These are phyloP conservation scores for Trypanosoma scelopori DNA, from an alignment of 208 protist genomes.

Conservation along the genomic window DNA sequence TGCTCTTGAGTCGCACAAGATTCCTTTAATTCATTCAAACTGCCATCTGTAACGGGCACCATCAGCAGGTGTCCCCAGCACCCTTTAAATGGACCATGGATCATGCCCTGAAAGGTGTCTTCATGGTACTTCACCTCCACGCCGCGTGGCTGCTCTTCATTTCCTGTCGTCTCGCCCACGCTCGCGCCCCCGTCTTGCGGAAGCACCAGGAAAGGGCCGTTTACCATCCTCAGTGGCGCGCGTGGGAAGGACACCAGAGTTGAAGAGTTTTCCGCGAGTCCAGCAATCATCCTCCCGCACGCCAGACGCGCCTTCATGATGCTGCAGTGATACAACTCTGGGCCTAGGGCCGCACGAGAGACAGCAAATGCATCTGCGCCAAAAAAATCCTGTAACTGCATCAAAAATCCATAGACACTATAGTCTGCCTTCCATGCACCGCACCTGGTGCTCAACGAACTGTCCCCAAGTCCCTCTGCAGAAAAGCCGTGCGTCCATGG, in stretches of 20 bases:
- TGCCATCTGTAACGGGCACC: neutral
- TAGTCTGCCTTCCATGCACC: slow-evolving; percentile 30
- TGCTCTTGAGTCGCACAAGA: neutral
- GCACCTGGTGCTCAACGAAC: neutral
- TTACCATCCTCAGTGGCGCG: slow-evolving; percentile 7
- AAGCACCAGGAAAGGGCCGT: slow-evolving; percentile 13
- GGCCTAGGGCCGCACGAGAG: slow-evolving; percentile 28
- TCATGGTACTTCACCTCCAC: slow-evolving; percentile 1
- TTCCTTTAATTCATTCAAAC: neutral
- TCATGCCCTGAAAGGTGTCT: neutral
- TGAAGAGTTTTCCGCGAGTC: neutral
- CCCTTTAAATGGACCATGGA: slow-evolving; percentile 29
- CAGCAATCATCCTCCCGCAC: slow-evolving; percentile 21
- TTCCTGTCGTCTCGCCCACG: neutral
- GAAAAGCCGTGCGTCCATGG: slow-evolving; percentile 14
- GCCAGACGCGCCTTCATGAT: slow-evolving; percentile 19
- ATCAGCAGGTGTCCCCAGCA: slow-evolving; percentile 38
- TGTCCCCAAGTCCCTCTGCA: neutral
- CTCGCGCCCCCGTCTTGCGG: neutral
- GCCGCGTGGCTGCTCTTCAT: neutral
- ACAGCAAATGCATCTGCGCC: slow-evolving; percentile 31
- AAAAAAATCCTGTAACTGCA: slow-evolving; percentile 38
- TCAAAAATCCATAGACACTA: slow-evolving; percentile 24
- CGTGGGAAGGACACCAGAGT: no score
- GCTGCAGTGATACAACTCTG: slow-evolving; percentile 29